A percentile compares a stretch with the other conserved stretches of the same genome.
Evolutionary conservation across 306 rosid species (phyloP).

Genomic region (Trifolium pratense): DNA sequence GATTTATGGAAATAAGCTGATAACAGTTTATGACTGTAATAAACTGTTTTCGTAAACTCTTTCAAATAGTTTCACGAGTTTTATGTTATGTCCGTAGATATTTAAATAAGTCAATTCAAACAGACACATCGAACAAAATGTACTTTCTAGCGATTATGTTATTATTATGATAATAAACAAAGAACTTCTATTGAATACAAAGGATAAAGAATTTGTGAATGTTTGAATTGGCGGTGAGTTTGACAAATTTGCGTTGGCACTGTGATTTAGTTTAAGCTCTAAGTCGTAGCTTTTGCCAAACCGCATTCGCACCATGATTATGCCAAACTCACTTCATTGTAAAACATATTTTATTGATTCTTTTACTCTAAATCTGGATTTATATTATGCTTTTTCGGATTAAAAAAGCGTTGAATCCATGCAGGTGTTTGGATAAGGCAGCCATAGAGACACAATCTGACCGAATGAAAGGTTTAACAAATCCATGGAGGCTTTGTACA

Average conservation of each 20-base stretch:
- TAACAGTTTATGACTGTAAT: too few relatives aligned
- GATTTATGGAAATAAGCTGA: too few relatives aligned
- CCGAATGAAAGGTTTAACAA: constrained; percentile 36
- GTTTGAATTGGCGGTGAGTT: neutral
- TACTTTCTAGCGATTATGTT: constrained; percentile 12
- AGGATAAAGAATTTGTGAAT: neutral
- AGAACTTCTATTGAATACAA: constrained; percentile 2
- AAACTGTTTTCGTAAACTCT: too few relatives aligned
- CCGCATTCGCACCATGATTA: neutral
- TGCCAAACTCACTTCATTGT: neutral
- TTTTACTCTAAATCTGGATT: neutral
- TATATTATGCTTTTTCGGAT: neutral
- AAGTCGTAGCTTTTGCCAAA: neutral
- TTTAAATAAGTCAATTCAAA: too few relatives aligned
- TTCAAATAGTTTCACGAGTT: too few relatives aligned
- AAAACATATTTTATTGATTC: neutral
- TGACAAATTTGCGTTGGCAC: neutral
- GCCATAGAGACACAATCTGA: constrained; percentile 57
- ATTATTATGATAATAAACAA: constrained; percentile 7
- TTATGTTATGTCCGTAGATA: too few relatives aligned
- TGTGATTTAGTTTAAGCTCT: neutral
- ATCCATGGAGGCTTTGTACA: constrained; percentile 80
- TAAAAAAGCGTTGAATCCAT: constrained; percentile 35
- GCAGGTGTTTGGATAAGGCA: constrained; percentile 83
- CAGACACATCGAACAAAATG: neutral